Conservation (phyloP, 2,329 filamentous ascomycete genomes). For the Erysiphe pulchra region DNA sequence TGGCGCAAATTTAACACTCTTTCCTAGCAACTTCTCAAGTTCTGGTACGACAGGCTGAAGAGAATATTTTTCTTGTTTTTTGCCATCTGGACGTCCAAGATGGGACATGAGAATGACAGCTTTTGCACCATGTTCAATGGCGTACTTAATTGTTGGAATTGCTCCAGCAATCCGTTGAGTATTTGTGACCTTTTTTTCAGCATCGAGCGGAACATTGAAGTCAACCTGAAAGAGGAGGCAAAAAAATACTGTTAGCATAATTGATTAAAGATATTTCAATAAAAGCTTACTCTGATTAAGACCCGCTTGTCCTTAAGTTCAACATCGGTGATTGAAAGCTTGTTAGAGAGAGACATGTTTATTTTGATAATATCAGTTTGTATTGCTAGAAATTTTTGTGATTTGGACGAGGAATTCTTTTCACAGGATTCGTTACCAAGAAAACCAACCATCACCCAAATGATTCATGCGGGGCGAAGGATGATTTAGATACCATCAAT, state of each 20-base stretch:
- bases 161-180: slow-evolving; percentile 94
- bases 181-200: slow-evolving; percentile 86
- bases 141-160: slow-evolving; percentile 84
- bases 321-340: too few relatives aligned
- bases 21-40: slow-evolving; percentile 68
- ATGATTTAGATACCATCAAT: too few relatives aligned
- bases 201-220: slow-evolving; percentile 97
- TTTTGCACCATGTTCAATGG: slow-evolving; percentile 73
- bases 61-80: slow-evolving; percentile 77
- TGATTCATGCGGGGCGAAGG: too few relatives aligned
- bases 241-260: background rate
- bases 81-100: slow-evolving; percentile 82
- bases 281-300: too few relatives aligned
- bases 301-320: too few relatives aligned
- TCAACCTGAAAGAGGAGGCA: slow-evolving; percentile 41
- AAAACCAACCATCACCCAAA: too few relatives aligned
- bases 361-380: too few relatives aligned
- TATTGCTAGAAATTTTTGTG: too few relatives aligned
- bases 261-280: too few relatives aligned
- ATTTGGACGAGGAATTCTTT: too few relatives aligned
- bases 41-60: slow-evolving; percentile 76
- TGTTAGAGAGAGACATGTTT: too few relatives aligned
- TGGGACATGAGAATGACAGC: slow-evolving; percentile 94
- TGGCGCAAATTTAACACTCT: slow-evolving; percentile 63
- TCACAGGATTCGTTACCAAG: too few relatives aligned